Evolutionary conservation across 176 grass and related monocot species (phyloP).

Genomic region (Lolium rigidum): DNA sequence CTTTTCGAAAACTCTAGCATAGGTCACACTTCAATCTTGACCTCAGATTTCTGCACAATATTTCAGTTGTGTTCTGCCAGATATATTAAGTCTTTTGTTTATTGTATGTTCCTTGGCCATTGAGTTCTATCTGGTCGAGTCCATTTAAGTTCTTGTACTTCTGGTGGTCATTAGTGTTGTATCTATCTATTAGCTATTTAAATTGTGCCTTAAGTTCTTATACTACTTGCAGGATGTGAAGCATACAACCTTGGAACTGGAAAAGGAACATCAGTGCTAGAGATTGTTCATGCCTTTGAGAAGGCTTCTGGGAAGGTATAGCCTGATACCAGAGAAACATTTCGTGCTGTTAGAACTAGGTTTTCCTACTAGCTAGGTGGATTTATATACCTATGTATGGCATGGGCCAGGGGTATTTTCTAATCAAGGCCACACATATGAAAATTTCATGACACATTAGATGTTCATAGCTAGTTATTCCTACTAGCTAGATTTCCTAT

Average conservation of each 20-base stretch:
- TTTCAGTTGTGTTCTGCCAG: conserved; percentile 1
- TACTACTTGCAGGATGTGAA: conserved; percentile 74
- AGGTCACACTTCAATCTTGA: conserved; percentile 48
- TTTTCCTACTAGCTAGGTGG: background rate
- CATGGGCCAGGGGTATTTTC: background rate
- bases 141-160: conserved; percentile 15
- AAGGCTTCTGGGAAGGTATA: conserved; percentile 91
- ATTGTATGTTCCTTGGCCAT: background rate
- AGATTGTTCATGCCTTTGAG: conserved; percentile 95
- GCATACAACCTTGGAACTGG: conserved; percentile 92
- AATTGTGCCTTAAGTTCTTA: conserved; percentile 38
- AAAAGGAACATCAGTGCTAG: conserved; percentile 90
- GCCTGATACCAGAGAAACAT: background rate
- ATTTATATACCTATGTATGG: conserved; percentile 2
- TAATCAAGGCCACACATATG: background rate
- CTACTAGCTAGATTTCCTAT: background rate
- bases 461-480: conserved; percentile 13
- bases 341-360: background rate
- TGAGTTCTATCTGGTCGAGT: conserved; percentile 16
- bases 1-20: conserved; percentile 70
- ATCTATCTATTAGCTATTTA: conserved; percentile 10
- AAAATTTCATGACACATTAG: background rate
- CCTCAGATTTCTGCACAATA: conserved; percentile 43
- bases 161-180: background rate
- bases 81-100: conserved; percentile 1